Evolutionary conservation across 129 eudicot genomes (phyloP).

Genomic region (Mikania micrantha): DNA sequence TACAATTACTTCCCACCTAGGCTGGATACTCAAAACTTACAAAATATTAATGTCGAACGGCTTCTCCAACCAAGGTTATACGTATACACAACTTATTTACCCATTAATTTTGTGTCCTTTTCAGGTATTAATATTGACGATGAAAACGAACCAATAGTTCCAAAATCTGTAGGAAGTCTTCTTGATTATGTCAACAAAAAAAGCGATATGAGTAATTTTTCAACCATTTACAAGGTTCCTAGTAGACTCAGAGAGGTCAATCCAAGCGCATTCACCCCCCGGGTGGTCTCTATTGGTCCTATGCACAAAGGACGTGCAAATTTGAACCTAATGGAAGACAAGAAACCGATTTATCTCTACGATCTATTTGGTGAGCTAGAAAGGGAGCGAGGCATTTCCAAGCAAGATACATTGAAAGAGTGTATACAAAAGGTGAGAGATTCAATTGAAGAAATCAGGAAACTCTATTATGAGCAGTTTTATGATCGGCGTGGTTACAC

Average conservation of each 20-base stretch:
- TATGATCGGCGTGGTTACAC: not conserved
- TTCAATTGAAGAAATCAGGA: not conserved
- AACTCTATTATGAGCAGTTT: not conserved
- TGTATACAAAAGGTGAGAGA: not conserved
- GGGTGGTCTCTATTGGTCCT: constrained; percentile 22
- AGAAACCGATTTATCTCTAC: constrained; percentile 1
- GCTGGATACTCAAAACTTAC: too few relatives aligned
- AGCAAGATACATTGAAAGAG: not conserved
- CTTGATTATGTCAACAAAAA: not conserved
- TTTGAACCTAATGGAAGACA: not conserved
- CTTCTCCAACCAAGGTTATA: too few relatives aligned
- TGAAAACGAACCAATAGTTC: not conserved
- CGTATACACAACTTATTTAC: too few relatives aligned
- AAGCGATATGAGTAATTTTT: not conserved
- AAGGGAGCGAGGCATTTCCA: too few relatives aligned
- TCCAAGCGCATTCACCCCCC: constrained; percentile 3
- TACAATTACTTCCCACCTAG: too few relatives aligned
- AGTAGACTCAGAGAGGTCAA: not conserved
- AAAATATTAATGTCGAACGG: too few relatives aligned
- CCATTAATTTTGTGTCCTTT: not conserved
- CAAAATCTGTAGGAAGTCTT: not conserved
- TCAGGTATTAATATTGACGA: not conserved
- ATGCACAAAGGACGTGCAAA: not conserved
- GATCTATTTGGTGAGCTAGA: not conserved
- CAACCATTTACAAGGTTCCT: constrained; percentile 14